Base-by-base conservation (phyloP, 2,329 filamentous ascomycete species). In the Colletotrichum sp. region DNA sequence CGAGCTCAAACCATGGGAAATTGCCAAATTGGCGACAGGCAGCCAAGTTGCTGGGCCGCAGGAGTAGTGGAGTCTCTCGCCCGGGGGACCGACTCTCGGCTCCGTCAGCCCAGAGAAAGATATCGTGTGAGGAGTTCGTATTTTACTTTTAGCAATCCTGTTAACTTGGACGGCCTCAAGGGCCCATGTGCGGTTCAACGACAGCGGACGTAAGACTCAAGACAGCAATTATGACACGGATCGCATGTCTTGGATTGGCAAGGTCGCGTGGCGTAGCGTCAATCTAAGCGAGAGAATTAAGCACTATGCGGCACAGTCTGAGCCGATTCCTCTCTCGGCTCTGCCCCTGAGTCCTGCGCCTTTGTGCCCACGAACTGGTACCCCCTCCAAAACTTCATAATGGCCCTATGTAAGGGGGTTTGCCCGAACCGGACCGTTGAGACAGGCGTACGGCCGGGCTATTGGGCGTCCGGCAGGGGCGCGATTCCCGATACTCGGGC, bases 21-120 rank as follows among this genome's bases (percentile, higher is more conserved):
- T 75, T 75, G 30, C 21, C 30, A 26, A 63, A 75, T 75, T 75
- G 57, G 26, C 32, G 18, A 63, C 21, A 72, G 61, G 63, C 72
- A 72, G 24, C 61, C 32, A 30, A 30, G n/a, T 36, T 32, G 32
- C 60, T 26, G 68, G n/a, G 72, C 72, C 72, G 72, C 72, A 71
- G 69, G 16, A 57, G 32, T 18, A 18, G 72, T 67, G 72, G 72
- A 28, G 63, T 67, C 28, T 48, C 18, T 43, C 34, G 18, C 21
- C 55, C 55, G 48, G 65, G 65, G 65, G 28, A 21, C 55, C 34
- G 65, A 68, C n/a, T 26, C 21, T 65, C 68, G 72, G 72, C 60
- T 39, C 52, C 72, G 59, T 43, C 18, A 65, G 24, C 52, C 66
- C 52, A 68, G 66, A 43, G 61, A 24, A 26, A 34, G 4, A 12